Evolutionary conservation across 805 yeast genomes (phyloP), one percentile per base, ranked within the genome.

Genomic region (Cyberlindnera japonica): DNA sequence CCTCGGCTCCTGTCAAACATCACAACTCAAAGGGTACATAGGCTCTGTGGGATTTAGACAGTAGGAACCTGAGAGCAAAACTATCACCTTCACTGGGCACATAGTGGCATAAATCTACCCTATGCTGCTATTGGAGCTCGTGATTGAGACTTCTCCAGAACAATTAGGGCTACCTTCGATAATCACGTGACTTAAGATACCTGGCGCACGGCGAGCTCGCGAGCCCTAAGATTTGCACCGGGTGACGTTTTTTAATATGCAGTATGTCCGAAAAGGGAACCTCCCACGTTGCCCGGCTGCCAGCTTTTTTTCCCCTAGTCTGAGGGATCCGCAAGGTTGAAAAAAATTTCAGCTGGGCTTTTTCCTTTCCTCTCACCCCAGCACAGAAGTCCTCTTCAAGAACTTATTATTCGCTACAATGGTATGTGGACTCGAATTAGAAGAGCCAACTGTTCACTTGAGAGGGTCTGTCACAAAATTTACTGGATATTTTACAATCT

Each of bases 371-470:
- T 29, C 19, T 28, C 28, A 15, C 29, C 26, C 14, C 18, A 21
- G 22, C 26, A 11, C 15, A 13, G 27, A 33, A 28, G 23, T 9
- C 18, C 26, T 22, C 22, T n/a, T n/a, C 26, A 21, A 6, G n/a
- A 32, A 25, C 42, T 35, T 36, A 27, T 29, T 31, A 27, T 14
- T 38, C 19, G 25, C 43, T 31, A 43, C 32, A 43, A 43, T 43
- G 46, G 46, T 43, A 35, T 20, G 46, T 81, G 75, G 30, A 16
- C 15, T 13, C 16, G n/a, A n/a, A 4, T 19, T 24, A 25, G n/a
- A 17, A 14, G 23, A 7, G 7, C 28, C 28, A 33, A 33, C 30
- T n/a, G 18, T 79, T 15, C 14, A 19, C 30, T 15, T 13, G 18
- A 27, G 30, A 14, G 19, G 16, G 7, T n/a, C 18, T 13, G n/a